phyloP scores from a whole-genome alignment of 305 asterid species.

The Stenogyne calaminthoides region DNA sequence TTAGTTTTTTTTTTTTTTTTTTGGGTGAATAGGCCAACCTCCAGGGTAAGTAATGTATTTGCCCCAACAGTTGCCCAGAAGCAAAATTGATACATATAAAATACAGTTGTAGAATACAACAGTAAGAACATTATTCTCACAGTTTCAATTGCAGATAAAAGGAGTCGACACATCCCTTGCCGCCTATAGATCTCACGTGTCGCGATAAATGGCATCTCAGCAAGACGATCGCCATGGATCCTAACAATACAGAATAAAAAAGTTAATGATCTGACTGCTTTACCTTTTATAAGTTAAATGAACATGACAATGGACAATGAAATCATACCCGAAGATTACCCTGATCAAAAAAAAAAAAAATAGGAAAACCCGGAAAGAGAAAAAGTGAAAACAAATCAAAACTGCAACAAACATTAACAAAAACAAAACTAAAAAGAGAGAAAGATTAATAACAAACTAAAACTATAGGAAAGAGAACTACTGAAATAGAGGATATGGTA shows the following conservation, averaged over 20 bases:
- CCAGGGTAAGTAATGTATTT: no score
- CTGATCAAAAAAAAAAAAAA: not conserved
- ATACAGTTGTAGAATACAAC: conserved; percentile 4
- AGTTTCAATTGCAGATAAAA: conserved; percentile 75
- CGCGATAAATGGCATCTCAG: conserved; percentile 99
- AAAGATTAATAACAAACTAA: not conserved
- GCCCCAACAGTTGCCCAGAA: not conserved
- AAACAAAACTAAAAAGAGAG: not conserved
- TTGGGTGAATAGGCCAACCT: no score
- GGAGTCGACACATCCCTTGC: conserved; percentile 97
- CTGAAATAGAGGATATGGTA: not conserved
- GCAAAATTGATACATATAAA: not conserved
- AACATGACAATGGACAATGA: conserved; percentile 14
- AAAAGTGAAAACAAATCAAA: no score
- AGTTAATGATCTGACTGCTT: conserved; percentile 27
- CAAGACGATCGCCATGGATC: conserved; percentile 86
- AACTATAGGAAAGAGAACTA: not conserved
- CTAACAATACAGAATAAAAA: conserved; percentile 42
- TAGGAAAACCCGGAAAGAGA: not conserved
- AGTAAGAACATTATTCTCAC: conserved; percentile 42
- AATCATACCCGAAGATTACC: not conserved
- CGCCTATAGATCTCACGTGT: conserved; percentile 90
- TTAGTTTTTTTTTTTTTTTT: no score
- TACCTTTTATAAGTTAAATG: conserved; percentile 18
- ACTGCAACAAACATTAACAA: not conserved